Base-by-base conservation (phyloP, 225 moss, liverwort and hornwort genomes). In the Sphagnum tenellum region DNA sequence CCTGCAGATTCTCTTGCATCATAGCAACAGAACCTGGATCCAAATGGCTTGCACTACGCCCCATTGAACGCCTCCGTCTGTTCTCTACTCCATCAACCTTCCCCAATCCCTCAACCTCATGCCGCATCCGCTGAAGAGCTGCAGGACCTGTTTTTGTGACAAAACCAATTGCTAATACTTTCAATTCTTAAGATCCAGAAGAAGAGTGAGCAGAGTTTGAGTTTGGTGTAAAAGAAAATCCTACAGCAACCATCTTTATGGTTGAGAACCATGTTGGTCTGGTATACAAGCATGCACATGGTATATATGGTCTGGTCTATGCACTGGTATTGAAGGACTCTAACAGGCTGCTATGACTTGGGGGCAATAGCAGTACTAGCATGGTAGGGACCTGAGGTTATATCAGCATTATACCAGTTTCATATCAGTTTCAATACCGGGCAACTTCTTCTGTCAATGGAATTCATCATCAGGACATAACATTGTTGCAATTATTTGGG, bases 71-170 rank as follows among this genome's bases (percentile, higher is more conserved):
- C 29, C 29, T 29, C 9, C 84, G 84, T 75, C 84, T 68, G 67
- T 80, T 80, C 64, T 71, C 71, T 9, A 80, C 84, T 5, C 68
- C 56, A 0, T 75, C 62, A 29, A 73, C 77, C 64, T 75, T 84
- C 12, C 72, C 10, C 6, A 69, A 62, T 5, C 80, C 78, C 61
- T 84, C 84, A 54, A 81, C 80, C 69, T 84, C 84, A 77, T 80
- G 69, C 63, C 80, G 77, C 84, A 84, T 84, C 67, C 84, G 70
- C 69, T 84, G 84, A 47, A 84, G 77, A 48, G 84, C 84, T 48
- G 77, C 80, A 66, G 84, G 84, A 56, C 84, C 84, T 84, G 84
- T 29, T 0, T 29, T 29, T 0, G 29, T 29, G 29, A 29, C 65
- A 63, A 9, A 5, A 6, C 65, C 48, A 55, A 44, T 55, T 44